A percentile compares a stretch with the other conserved stretches of the same genome.
phyloP scores from a whole-genome alignment of 2,329 filamentous ascomycete species.

The Alternaria metachromatica region DNA sequence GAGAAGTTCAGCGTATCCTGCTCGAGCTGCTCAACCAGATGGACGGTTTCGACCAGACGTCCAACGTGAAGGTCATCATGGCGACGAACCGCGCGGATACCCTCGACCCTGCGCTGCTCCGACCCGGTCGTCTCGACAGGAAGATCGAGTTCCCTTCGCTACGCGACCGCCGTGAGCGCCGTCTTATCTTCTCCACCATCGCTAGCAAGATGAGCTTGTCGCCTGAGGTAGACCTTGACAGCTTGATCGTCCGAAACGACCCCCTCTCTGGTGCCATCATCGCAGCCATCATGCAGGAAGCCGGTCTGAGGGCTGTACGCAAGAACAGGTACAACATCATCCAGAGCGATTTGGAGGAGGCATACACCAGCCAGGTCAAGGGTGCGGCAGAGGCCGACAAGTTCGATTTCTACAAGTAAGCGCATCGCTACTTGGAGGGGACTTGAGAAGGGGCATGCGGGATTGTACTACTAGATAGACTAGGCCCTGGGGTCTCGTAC shows the following conservation, averaged over 20 bases:
- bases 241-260: conserved; percentile 94
- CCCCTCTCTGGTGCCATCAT: conserved; percentile 95
- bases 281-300: conserved; percentile 99
- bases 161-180: conserved; percentile 89
- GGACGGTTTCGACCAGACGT: conserved; percentile 98
- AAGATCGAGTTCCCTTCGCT: conserved; percentile 99
- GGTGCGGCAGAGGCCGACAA: conserved; percentile 72
- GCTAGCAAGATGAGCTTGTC: conserved; percentile 96
- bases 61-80: conserved; percentile 99
- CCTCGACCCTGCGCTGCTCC: conserved; percentile 90
- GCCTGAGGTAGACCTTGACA: conserved; percentile 95
- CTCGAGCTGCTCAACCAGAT: conserved; percentile 98
- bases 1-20: conserved; percentile 97
- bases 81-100: conserved; percentile 98
- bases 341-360: conserved; percentile 93
- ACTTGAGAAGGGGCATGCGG: conserved; percentile 7
- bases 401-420: conserved; percentile 71
- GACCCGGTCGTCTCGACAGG: conserved; percentile 91
- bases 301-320: conserved; percentile 87
- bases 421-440: not conserved
- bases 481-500: not conserved
- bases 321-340: conserved; percentile 99
- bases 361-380: conserved; percentile 97
- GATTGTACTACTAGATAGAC: conserved; percentile 32
- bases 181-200: conserved; percentile 97